These are phyloP conservation scores for Ilex paraguariensis DNA, from an alignment of 305 asterid species.

Conservation along the genomic window DNA sequence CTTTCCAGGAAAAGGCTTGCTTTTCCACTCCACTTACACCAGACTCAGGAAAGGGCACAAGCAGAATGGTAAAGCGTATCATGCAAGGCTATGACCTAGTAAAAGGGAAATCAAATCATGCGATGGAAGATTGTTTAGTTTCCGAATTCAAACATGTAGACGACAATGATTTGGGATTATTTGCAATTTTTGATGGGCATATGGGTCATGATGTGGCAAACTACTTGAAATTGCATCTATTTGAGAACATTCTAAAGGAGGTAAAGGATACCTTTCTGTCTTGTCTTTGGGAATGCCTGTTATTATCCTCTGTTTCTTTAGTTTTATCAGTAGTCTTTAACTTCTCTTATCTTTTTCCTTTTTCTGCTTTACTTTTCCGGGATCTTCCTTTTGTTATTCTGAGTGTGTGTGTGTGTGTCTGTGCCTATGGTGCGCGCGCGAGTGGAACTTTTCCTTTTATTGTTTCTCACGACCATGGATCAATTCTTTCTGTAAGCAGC, in stretches of 20 bases:
- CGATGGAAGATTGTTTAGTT: conserved; percentile 83
- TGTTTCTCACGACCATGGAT: background rate
- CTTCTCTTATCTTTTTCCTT: background rate
- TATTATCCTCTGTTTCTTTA: background rate
- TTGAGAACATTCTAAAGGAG: conserved; percentile 66
- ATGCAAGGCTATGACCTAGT: conserved; percentile 60
- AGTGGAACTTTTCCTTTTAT: background rate
- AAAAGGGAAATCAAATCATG: conserved; percentile 72
- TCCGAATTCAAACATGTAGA: conserved; percentile 50
- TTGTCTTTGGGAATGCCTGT: background rate
- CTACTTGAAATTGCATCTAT: conserved; percentile 66
- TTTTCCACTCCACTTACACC: conserved; percentile 62
- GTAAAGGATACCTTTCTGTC: conserved; percentile 17
- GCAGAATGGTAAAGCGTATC: conserved; percentile 39
- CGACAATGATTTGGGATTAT: conserved; percentile 64
- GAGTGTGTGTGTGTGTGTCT: too few relatives aligned
- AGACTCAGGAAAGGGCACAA: conserved; percentile 48
- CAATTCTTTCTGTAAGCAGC: conserved; percentile 33
- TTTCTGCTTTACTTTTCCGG: background rate
- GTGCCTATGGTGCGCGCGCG: too few relatives aligned
- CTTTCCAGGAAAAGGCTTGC: conserved; percentile 67
- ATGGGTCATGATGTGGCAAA: conserved; percentile 82
- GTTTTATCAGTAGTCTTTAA: too few relatives aligned
- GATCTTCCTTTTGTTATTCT: too few relatives aligned
- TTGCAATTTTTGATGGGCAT: conserved; percentile 88